Evolutionary conservation across 495 filamentous ascomycete species (phyloP).

Genomic region (Neurospora sublineolata): DNA sequence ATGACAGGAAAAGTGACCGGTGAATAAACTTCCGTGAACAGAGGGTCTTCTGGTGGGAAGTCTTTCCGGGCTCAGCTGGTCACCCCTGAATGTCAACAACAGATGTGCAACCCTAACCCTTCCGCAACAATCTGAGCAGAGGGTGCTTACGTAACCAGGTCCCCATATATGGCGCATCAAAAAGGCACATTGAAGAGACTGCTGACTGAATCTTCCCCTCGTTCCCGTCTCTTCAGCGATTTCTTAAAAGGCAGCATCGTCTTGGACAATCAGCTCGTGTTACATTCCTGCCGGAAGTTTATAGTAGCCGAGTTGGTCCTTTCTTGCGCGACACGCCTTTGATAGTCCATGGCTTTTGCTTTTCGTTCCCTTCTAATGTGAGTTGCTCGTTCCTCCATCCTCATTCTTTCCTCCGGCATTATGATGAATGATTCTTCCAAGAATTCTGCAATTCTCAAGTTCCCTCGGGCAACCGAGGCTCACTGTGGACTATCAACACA

Average conservation of each 20-base stretch:
- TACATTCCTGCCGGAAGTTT: neutral
- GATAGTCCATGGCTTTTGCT: neutral
- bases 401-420: neutral
- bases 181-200: neutral
- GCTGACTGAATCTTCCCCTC: neutral
- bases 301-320: neutral
- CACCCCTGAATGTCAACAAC: neutral
- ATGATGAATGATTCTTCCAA: constrained; percentile 38
- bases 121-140: neutral
- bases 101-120: neutral
- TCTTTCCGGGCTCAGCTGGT: neutral
- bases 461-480: constrained; percentile 4
- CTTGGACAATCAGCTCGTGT: neutral
- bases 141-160: neutral
- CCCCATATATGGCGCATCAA: neutral
- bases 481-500: constrained; percentile 23
- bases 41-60: neutral
- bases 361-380: neutral
- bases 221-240: neutral
- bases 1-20: neutral
- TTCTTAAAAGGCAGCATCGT: neutral
- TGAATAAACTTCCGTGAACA: neutral
- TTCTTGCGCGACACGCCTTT: neutral
- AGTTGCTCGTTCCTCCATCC: neutral
- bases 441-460: constrained; percentile 50